Conservation (phyloP, 768 basidiomycete species). For the Termitomyces sp. region DNA sequence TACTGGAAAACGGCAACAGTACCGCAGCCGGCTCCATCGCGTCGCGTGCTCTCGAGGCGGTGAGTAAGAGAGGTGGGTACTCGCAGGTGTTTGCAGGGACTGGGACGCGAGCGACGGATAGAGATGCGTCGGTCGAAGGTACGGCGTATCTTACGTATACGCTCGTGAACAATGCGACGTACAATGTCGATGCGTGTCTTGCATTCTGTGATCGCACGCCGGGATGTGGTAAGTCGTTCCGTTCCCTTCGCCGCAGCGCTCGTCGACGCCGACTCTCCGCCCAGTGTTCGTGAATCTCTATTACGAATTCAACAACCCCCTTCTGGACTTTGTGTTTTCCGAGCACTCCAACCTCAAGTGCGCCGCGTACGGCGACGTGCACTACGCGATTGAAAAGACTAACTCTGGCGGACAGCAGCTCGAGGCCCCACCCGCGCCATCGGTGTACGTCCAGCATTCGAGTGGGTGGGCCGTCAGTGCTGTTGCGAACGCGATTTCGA, state of each 20-base stretch:
- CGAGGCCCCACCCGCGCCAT: constrained; percentile 24
- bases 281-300: constrained; percentile 44
- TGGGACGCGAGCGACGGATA: constrained; percentile 25
- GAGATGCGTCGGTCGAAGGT: constrained; percentile 41
- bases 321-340: constrained; percentile 31
- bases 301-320: constrained; percentile 41
- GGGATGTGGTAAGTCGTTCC: constrained; percentile 30
- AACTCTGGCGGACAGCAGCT: constrained; percentile 39
- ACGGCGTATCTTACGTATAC: constrained; percentile 45
- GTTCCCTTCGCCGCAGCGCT: too few relatives aligned
- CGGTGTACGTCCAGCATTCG: constrained; percentile 39
- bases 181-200: constrained; percentile 37
- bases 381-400: constrained; percentile 37
- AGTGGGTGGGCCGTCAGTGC: constrained; percentile 33
- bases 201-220: constrained; percentile 30
- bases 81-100: constrained; percentile 33
- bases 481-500: constrained; percentile 25
- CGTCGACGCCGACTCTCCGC: too few relatives aligned
- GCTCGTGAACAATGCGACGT: constrained; percentile 37
- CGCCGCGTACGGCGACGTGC: constrained; percentile 37
- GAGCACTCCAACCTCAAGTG: constrained; percentile 43
- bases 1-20: constrained; percentile 2
- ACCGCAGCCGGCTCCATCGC: neutral
- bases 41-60: neutral
- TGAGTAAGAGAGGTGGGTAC: constrained; percentile 18